Base-by-base conservation (phyloP, 805 yeast species). In the Saccharomycopsis schoenii region DNA sequence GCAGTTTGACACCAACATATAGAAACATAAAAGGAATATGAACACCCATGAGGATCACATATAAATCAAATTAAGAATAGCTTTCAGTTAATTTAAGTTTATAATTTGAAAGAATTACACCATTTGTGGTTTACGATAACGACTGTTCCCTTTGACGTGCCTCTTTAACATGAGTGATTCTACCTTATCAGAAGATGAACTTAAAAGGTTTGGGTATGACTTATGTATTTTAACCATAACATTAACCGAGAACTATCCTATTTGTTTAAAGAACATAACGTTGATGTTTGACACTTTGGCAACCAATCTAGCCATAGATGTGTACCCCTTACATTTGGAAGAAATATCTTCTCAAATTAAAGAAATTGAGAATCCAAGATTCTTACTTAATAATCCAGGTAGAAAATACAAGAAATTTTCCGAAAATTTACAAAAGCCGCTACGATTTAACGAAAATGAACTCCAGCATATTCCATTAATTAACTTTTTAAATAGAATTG, bases 181-280 rank as follows among this genome's bases (percentile, higher is more conserved):
- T 19, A 34, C 55, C 1, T 24, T 52, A 4, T 51, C 55, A 5
- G 56, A 59, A 24, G 58, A 42, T n/a, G 58, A 37, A 14, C 12
- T 17, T 9, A 55, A 39, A 14, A 29, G 61, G 21, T 59, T 52
- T 40, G 56, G 58, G 6, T 55, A 55, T 43, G 61, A 59, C 24
- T 54, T 55, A 11, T 43, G 61, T 15, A 37, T 59, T n/a, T 39
- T 59, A 12, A 59, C 59, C 19, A 59, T 59, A 12, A 50, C 61
- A 15, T 36, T 59, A n/a, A 47, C 55, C 2, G 61, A 59, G n/a
- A 55, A 56, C 34, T 59, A 59, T 51, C 21, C 57, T 15, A 19
- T 40, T 4, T 47, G 51, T 50, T 34, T 59, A 17, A 40, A 50
- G 15, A 17, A 56, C 14, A 19, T 56, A 17, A 58, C 50, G 15